These are phyloP conservation scores for Bryoerythrophyllum caledonicum DNA, from an alignment of 225 moss, liverwort and hornwort genomes.

Conservation along the genomic window DNA sequence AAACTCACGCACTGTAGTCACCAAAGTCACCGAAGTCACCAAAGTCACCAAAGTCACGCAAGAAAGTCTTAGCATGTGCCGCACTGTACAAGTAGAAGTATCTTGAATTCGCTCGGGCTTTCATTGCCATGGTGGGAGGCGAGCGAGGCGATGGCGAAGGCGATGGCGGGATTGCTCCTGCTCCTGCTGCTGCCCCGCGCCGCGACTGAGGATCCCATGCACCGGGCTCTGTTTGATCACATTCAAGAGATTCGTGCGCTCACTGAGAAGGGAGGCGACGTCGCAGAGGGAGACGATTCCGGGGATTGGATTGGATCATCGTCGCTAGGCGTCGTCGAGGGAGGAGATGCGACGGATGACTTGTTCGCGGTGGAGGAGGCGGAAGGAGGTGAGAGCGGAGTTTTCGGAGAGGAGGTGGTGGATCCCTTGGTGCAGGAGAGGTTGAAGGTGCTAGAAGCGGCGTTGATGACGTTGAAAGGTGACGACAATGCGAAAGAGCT, in stretches of 20 bases:
- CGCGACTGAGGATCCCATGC: conserved; percentile 8
- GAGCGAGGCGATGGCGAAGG: neutral
- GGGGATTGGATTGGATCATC: conserved; percentile 9
- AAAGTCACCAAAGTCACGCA: no score
- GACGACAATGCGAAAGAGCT: conserved; percentile 5
- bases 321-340: neutral
- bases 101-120: neutral
- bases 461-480: conserved; percentile 24
- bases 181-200: neutral
- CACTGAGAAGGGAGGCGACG: neutral
- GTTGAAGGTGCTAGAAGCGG: conserved; percentile 33
- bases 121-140: neutral
- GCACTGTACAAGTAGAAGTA: neutral
- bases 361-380: conserved; percentile 10
- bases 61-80: no score
- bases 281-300: neutral
- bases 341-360: neutral
- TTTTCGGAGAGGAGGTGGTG: neutral
- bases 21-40: no score
- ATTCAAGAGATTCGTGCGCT: conserved; percentile 31
- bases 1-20: no score
- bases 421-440: conserved; percentile 38
- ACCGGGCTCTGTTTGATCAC: conserved; percentile 22
- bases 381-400: neutral
- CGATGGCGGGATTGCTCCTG: conserved; percentile 11